Evolutionary conservation across 257 asterid genomes (phyloP).

Genomic region (Solanum pinnatisectum): DNA sequence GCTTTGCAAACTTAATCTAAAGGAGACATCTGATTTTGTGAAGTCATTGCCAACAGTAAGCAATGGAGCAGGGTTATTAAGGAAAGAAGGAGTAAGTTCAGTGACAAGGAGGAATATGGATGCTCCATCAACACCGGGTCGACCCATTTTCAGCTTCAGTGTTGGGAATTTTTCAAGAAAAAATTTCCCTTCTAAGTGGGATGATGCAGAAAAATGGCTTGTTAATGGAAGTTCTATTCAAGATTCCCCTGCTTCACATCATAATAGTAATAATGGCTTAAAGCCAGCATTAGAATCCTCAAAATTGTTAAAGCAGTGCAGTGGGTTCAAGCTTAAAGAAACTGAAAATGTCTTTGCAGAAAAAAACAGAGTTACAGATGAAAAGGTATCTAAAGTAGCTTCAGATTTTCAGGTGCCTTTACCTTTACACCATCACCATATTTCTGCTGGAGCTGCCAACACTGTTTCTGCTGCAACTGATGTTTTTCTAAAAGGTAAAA

Average conservation of each 20-base stretch:
- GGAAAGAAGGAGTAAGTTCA: slow-evolving; percentile 21
- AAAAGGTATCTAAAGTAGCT: slow-evolving; percentile 35
- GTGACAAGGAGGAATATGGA: slow-evolving; percentile 49
- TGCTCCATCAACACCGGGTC: slow-evolving; percentile 92
- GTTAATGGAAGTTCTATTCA: slow-evolving; percentile 47
- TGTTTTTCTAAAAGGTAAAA: slow-evolving; percentile 58
- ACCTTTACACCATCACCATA: slow-evolving; percentile 23
- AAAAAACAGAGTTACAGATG: slow-evolving; percentile 49
- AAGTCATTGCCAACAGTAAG: slow-evolving; percentile 50
- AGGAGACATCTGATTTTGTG: slow-evolving; percentile 79
- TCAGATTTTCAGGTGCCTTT: slow-evolving; percentile 42
- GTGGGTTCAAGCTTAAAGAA: slow-evolving; percentile 43
- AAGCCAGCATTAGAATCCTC: slow-evolving; percentile 23
- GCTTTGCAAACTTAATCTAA: slow-evolving; percentile 71
- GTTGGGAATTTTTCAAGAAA: slow-evolving; percentile 56
- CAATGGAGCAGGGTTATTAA: slow-evolving; percentile 24
- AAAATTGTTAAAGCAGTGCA: slow-evolving; percentile 41
- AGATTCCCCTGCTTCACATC: slow-evolving; percentile 43
- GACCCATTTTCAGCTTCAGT: slow-evolving; percentile 92
- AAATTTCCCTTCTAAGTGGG: slow-evolving; percentile 87
- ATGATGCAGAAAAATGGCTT: slow-evolving; percentile 99
- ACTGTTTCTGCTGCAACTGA: slow-evolving; percentile 42
- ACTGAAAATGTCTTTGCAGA: slow-evolving; percentile 34
- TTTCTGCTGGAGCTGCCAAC: slow-evolving; percentile 21
- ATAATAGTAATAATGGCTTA: slow-evolving; percentile 18